Conservation (phyloP, 805 yeast species). For the Metschnikowia gelsemii region DNA sequence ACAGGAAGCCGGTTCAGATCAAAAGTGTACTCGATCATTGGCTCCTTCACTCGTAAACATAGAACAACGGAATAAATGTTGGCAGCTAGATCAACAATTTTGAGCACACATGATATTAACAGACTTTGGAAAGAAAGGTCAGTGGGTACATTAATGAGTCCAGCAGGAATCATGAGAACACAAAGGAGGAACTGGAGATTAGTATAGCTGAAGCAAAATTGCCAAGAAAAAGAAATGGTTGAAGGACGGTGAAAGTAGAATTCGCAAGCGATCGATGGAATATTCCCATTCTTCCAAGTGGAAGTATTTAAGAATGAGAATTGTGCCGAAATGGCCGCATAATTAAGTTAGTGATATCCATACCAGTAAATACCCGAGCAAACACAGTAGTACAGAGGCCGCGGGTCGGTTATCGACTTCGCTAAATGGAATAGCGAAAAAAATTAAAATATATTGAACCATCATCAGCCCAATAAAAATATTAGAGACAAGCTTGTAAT, state of each 20-base stretch:
- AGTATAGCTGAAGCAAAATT: not conserved
- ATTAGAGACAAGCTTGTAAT: conserved; percentile 11
- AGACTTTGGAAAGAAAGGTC: conserved; percentile 15
- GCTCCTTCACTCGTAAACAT: conserved; percentile 20
- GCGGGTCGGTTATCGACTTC: conserved; percentile 34
- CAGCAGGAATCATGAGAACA: conserved; percentile 17
- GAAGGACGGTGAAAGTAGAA: not conserved
- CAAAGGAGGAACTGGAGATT: conserved; percentile 14
- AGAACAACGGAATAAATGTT: conserved; percentile 20
- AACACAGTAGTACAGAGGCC: conserved; percentile 21
- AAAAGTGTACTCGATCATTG: conserved; percentile 30
- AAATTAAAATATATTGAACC: conserved; percentile 30
- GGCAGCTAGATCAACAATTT: conserved; percentile 22
- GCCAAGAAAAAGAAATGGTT: not conserved
- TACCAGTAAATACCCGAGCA: conserved; percentile 20
- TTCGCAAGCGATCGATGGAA: not conserved
- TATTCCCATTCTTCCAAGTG: too few species aligned
- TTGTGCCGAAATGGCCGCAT: too few species aligned
- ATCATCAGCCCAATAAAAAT: conserved; percentile 21
- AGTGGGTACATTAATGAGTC: conserved; percentile 13
- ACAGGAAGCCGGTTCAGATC: conserved; percentile 16
- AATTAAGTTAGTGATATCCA: too few species aligned
- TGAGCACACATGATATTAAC: conserved; percentile 21
- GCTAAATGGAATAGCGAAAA: conserved; percentile 35
- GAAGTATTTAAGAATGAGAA: too few species aligned